Evolutionary conservation across 78 protist species (phyloP).

Genomic region (Tieghemostelium lacteum): DNA sequence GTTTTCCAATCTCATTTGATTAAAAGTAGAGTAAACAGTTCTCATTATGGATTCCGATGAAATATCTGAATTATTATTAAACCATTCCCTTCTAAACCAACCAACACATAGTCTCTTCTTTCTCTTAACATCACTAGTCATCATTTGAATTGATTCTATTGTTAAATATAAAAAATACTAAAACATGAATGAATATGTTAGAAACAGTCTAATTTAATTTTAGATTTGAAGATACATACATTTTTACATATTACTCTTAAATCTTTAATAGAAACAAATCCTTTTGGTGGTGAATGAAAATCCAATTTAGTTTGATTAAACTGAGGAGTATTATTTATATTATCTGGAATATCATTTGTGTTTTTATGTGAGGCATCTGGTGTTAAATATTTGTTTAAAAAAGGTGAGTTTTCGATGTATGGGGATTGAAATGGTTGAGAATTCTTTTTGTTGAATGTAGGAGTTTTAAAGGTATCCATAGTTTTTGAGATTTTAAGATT

Average conservation of each 20-base stretch:
- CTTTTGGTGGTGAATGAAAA: constrained; percentile 69
- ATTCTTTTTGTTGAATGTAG: background rate
- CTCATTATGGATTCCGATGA: background rate
- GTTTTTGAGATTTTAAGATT: no score
- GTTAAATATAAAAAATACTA: background rate
- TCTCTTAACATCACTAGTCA: background rate
- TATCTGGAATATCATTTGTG: background rate
- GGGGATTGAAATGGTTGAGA: background rate
- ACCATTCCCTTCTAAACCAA: constrained; percentile 46
- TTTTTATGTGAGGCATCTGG: constrained; percentile 21
- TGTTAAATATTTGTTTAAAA: background rate
- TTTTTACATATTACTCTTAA: constrained; percentile 19
- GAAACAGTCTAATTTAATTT: background rate
- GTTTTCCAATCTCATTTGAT: constrained; percentile 10
- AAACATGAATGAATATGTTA: background rate
- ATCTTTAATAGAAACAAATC: background rate
- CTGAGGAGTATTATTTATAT: no score
- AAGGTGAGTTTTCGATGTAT: constrained; percentile 6
- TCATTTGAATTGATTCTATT: background rate
- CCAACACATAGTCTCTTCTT: constrained; percentile 13
- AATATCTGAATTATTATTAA: constrained; percentile 1
- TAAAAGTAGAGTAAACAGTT: constrained; percentile 48
- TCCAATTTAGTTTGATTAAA: no score
- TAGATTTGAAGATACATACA: background rate
- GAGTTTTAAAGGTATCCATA: background rate